Evolutionary conservation across 768 basidiomycete species (phyloP), one percentile per base, ranked within the genome.

Genomic region (Amanita rubescens): DNA sequence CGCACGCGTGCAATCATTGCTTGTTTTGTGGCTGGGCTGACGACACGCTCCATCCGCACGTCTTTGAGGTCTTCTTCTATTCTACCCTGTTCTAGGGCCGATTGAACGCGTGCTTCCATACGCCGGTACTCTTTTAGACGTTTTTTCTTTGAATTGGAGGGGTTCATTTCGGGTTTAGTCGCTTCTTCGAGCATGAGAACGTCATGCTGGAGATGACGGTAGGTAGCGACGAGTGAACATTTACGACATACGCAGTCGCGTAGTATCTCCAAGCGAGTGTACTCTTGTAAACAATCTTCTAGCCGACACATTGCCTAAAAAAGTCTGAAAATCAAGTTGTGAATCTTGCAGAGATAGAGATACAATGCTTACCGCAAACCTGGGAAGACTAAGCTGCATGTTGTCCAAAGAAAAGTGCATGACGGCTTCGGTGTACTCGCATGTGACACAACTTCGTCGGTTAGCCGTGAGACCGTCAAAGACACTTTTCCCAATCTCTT

Each of bases 401-500:
- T 84, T 91, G 64, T 94, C 88, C 58, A 94, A 86, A 1, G 84
- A 74, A 64, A 92, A 94, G 65, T 87, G 93, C 86, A 89, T 92
- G 57, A 93, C 92, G 3, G 92, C 89, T 63, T 94, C 92, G 12
- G 91, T 92, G 65, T 95, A 97, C 15, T 91, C 93, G 63, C 95
- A 97, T 47, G 81, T 76, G 44, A 89, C 76, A 62, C 95, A 97
- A 58, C 87, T 90, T 54, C 94, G 74, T 56, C 93, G 72, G 61
- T 95, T 92, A 2, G 94, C 93, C 1, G 92, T 92, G 56, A 97
- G 71, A 0, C 92, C 93, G 58, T 95, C 92, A 60, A 93, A 95
- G 5, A 90, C 86, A 50, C 81, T 81, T 71, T 84, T 84, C 32
- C 76, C 65, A 60, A 58, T 62, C 32, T 62, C 53, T 59, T 62